Conservation (phyloP, 2,329 filamentous ascomycete genomes). For the Monosporascus sp. region DNA sequence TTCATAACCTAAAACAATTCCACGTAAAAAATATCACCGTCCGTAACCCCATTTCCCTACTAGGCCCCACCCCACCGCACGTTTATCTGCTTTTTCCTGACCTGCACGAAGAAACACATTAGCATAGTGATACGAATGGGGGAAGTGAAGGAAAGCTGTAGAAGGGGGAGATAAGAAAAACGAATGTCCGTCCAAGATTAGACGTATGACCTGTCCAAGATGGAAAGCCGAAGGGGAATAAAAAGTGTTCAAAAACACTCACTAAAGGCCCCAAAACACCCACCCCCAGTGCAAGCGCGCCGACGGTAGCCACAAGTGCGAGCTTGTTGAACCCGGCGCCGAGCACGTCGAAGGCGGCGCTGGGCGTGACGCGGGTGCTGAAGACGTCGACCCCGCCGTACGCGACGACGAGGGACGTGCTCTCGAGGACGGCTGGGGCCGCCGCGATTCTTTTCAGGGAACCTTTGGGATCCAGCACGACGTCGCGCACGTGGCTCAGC, state of each 20-base stretch:
- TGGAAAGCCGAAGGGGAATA: too few relatives aligned
- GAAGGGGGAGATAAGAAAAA: neutral
- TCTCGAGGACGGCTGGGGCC: slow-evolving; percentile 77
- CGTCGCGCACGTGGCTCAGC: slow-evolving; percentile 75
- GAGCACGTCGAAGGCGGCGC: slow-evolving; percentile 83
- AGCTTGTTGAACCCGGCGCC: slow-evolving; percentile 92
- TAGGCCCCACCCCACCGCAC: slow-evolving; percentile 21
- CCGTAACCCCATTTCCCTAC: neutral
- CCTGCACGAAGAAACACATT: slow-evolving; percentile 24
- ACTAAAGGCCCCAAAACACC: slow-evolving; percentile 80
- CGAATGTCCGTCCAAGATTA: too few relatives aligned
- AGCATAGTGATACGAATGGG: neutral
- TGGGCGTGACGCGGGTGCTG: slow-evolving; percentile 80
- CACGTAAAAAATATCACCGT: too few relatives aligned
- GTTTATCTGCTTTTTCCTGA: slow-evolving; percentile 46
- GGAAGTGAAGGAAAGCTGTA: slow-evolving; percentile 1
- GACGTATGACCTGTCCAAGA: too few relatives aligned
- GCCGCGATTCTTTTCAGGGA: slow-evolving; percentile 72
- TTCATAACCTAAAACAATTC: too few relatives aligned
- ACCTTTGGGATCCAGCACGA: slow-evolving; percentile 30
- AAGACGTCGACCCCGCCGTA: slow-evolving; percentile 80
- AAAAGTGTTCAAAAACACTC: slow-evolving; percentile 40
- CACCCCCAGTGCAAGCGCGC: slow-evolving; percentile 73
- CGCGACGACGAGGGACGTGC: slow-evolving; percentile 83
- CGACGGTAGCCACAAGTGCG: slow-evolving; percentile 76